phyloP scores from a whole-genome alignment of 139 green algal genomes.

The Astrephomene gubernaculifera region DNA sequence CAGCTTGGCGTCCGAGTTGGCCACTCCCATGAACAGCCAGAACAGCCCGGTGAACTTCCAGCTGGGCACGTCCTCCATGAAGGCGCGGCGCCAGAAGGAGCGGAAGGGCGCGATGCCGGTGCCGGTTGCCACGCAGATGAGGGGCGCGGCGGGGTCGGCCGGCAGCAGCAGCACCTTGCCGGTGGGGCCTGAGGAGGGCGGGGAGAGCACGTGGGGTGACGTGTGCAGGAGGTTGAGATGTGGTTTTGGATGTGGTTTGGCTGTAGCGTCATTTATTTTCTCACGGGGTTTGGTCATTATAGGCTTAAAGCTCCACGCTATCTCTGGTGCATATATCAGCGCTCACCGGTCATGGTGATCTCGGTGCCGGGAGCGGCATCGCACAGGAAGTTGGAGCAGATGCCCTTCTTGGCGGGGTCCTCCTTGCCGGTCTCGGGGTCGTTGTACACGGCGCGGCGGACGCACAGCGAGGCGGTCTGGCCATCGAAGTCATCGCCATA shows the following conservation, averaged over 20 bases:
- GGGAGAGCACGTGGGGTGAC: too few species aligned
- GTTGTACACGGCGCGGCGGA: slow-evolving; percentile 91
- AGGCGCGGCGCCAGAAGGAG: slow-evolving; percentile 95
- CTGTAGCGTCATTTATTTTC: too few species aligned
- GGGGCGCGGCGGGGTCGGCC: slow-evolving; percentile 85
- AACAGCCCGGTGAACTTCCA: slow-evolving; percentile 96
- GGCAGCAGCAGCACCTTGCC: slow-evolving; percentile 98
- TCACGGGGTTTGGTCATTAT: too few species aligned
- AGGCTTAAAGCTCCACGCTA: too few species aligned
- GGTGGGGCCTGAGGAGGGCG: slow-evolving; percentile 91
- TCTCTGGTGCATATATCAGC: too few species aligned
- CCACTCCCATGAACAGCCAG: slow-evolving; percentile 99
- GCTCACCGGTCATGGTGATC: slow-evolving; percentile 91
- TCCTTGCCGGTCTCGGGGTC: slow-evolving; percentile 90
- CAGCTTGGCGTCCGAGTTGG: slow-evolving; percentile 96
- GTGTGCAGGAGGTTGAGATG: neutral
- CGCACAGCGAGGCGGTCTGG: slow-evolving; percentile 95
- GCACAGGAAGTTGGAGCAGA: slow-evolving; percentile 99
- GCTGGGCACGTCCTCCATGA: slow-evolving; percentile 94
- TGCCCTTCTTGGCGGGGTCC: slow-evolving; percentile 97
- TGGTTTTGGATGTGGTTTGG: too few species aligned
- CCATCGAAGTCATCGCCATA: slow-evolving; percentile 98
- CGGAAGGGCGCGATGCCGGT: slow-evolving; percentile 99
- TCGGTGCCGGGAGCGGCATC: slow-evolving; percentile 92
- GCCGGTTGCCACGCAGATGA: slow-evolving; percentile 99